Evolutionary conservation across 306 rosid genomes (phyloP), one percentile per base, ranked within the genome.

Genomic region (Dryas octopetala): DNA sequence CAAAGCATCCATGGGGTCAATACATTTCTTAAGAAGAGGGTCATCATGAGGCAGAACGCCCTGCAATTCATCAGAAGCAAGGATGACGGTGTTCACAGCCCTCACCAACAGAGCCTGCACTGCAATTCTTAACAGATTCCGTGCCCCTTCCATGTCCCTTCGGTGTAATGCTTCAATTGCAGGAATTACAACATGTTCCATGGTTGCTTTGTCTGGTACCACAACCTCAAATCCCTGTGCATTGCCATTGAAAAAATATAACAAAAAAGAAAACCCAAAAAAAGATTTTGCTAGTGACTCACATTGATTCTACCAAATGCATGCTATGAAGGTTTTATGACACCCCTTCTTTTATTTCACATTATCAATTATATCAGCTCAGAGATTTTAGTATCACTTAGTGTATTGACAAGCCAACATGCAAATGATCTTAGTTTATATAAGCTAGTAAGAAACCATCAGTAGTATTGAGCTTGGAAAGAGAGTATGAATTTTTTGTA

Each of bases 201-300:
- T 90, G 0, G 93, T 93, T 45, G 86, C 87, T 79, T 79, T 89
- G 78, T 90, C 97, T 17, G 90, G 93, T 55, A 83, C 84, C 38
- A 93, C 84, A 60, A 89, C 95, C 88, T 90, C 96, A 82, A 93
- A 93, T 0, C 96, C 96, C 95, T 93, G 82, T 68, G 68, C 71
- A 50, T 61, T 53, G n/a, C 46, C 23, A 66, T 81, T 52, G 4
- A 17, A 48, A 11, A 14, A 70, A 32, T 32, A 32, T 32, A 32
- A 32, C 38, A 32, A 32, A 32, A 32, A 32, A 32, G 3, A 32
- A 15, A 68, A 41, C 45, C 16, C 14, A 40, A 9, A 55, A 71
- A 53, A 70, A 10, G 63, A 16, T 70, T 59, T 26, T 7, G 14
- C 63, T 15, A 7, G 63, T 10, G 63, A 59, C 63, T 59, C 26